These are phyloP conservation scores for Peniophora sp. DNA, from an alignment of 1,284 basidiomycete genomes.

Conservation along the genomic window DNA sequence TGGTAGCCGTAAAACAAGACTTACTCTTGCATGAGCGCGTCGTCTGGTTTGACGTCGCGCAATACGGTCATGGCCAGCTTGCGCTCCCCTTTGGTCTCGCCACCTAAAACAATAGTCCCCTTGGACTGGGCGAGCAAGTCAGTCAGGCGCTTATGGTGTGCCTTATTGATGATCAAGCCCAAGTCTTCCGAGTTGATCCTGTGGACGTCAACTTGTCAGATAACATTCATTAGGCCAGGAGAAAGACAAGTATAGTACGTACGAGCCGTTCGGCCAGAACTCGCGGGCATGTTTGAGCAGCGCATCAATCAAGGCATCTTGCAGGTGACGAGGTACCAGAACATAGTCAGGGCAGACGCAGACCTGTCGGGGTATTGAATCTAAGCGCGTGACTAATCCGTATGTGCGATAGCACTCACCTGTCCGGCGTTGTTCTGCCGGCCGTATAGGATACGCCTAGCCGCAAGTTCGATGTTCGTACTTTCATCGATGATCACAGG, in stretches of 20 bases:
- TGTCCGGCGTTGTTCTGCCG: slow-evolving; percentile 37
- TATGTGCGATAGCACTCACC: slow-evolving; percentile 12
- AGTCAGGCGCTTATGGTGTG: slow-evolving; percentile 32
- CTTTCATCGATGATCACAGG: slow-evolving; percentile 39
- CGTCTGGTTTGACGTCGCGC: slow-evolving; percentile 27
- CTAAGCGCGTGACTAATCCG: neutral
- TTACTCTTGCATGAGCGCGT: slow-evolving; percentile 33
- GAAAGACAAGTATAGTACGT: slow-evolving; percentile 1
- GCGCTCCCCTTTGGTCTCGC: slow-evolving; percentile 26
- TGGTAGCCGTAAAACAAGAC: slow-evolving; percentile 5
- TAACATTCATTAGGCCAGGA: too few species aligned
- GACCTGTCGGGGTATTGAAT: slow-evolving; percentile 11
- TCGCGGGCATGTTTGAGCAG: slow-evolving; percentile 22
- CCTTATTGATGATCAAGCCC: slow-evolving; percentile 29
- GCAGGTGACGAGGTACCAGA: slow-evolving; percentile 29
- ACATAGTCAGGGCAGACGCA: slow-evolving; percentile 48
- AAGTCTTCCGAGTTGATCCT: slow-evolving; percentile 18
- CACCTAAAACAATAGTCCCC: slow-evolving; percentile 36
- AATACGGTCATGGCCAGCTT: slow-evolving; percentile 24
- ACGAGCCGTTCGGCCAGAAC: slow-evolving; percentile 22
- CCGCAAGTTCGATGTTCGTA: slow-evolving; percentile 19
- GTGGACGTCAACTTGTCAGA: too few species aligned
- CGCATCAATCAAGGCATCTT: slow-evolving; percentile 32
- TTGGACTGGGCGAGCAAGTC: slow-evolving; percentile 29
- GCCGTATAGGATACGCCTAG: slow-evolving; percentile 35